Base-by-base conservation (phyloP, 2,329 filamentous ascomycete genomes). In the Colletotrichum sp. region DNA sequence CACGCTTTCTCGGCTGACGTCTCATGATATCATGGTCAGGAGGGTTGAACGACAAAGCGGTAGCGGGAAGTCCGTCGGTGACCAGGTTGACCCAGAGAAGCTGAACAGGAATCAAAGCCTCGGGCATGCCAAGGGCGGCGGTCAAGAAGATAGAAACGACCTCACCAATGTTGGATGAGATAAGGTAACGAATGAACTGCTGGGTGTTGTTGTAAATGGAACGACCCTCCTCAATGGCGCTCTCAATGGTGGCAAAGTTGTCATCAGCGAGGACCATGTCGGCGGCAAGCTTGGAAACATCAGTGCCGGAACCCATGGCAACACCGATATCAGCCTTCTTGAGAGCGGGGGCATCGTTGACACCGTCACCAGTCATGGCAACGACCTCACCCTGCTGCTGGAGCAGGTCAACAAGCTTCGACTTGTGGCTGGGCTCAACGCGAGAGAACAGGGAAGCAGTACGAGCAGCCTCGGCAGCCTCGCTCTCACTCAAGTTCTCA, bases 161-260 rank as follows among this genome's bases (percentile, higher is more conserved):
- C 85, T 99, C 97, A 81, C 97, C 97, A 79, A 99, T 99, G 88
- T 99, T 99, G 78, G 96, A 98, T 10, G 96, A 98, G 84, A 99
- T 99, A 77, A 99, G 91, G 85, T 99, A 99, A 66, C 97, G 95
- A 86, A 99, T 99, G 86, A 99, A 99, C 85, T 99, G 97, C 84
- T 99, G 97, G 8, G 97, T 99, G 90, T 99, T 99, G 93, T 97
- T 98, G 91, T 98, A 99, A 87, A 99, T 99, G 78, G 96, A 96
- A 77, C 97, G 94, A 70, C 97, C 97, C 87, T 99, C 97, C 84
- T 99, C 97, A 78, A 99, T 96, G 66, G 97, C 97, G 71, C 95
- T 90, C 84, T 98, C 95, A 79, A 99, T 99, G 5, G 97, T 99
- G 77, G 97, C 97, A 85, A 99, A 99, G 89, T 99, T 99, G 87